Evolutionary conservation across 768 basidiomycete genomes (phyloP).

Genomic region (Leccinum subgranulosum): DNA sequence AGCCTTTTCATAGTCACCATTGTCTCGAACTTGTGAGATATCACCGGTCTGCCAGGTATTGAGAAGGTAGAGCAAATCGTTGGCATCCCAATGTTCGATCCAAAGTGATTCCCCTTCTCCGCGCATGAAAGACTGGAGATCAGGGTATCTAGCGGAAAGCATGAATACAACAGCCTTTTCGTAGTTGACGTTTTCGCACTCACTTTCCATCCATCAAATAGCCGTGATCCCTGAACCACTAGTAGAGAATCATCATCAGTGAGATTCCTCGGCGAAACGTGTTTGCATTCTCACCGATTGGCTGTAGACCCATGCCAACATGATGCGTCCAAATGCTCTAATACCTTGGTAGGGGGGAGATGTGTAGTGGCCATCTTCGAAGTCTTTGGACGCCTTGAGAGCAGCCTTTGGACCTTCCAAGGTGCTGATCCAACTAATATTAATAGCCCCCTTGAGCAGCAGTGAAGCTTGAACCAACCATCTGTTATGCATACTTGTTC

Average conservation of each 20-base stretch:
- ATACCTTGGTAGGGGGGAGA: constrained; percentile 43
- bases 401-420: constrained; percentile 56
- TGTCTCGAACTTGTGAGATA: constrained; percentile 42
- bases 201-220: constrained; percentile 42
- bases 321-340: constrained; percentile 53
- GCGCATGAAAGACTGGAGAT: constrained; percentile 45
- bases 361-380: constrained; percentile 50
- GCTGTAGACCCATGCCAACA: constrained; percentile 53
- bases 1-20: constrained; percentile 40
- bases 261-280: constrained; percentile 67
- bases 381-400: constrained; percentile 49
- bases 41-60: constrained; percentile 51
- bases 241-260: background rate
- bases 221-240: constrained; percentile 53
- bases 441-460: background rate
- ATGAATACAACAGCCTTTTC: background rate
- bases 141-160: constrained; percentile 36
- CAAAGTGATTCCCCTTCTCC: constrained; percentile 48
- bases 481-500: constrained; percentile 52
- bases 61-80: constrained; percentile 49
- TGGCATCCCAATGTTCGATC: constrained; percentile 48
- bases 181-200: background rate
- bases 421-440: constrained; percentile 35
- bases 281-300: constrained; percentile 62
- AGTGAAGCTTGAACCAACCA: constrained; percentile 36